These are phyloP conservation scores for Coelastrella sp. DNA, from an alignment of 139 green algal species.

Conservation along the genomic window DNA sequence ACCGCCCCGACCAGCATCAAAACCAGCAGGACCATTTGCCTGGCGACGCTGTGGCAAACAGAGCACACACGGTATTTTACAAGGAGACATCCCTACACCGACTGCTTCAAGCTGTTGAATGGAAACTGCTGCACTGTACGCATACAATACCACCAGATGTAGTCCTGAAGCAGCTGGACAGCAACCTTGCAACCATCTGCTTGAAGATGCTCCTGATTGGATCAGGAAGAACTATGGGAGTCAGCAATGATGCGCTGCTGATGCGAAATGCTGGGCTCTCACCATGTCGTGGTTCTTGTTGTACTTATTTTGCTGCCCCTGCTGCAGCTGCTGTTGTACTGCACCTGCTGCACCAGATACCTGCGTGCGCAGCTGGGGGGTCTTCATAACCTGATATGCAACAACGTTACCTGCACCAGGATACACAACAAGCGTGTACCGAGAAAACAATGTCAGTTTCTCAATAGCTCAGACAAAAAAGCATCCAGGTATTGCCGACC, in stretches of 20 bases:
- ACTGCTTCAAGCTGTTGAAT: too few species aligned
- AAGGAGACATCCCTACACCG: background rate
- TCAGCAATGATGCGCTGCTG: too few species aligned
- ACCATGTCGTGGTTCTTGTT: conserved; percentile 31
- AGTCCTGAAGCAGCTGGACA: too few species aligned
- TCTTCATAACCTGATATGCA: background rate
- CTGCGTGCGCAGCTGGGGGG: background rate
- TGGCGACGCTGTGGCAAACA: background rate
- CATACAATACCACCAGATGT: too few species aligned
- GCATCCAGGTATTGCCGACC: too few species aligned
- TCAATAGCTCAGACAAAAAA: too few species aligned
- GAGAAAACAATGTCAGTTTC: too few species aligned
- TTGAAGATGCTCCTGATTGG: too few species aligned
- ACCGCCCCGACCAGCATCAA: background rate
- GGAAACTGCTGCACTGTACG: too few species aligned
- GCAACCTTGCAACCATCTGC: too few species aligned
- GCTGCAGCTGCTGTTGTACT: conserved; percentile 16
- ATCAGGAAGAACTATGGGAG: too few species aligned
- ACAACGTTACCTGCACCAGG: background rate
- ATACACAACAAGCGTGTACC: background rate
- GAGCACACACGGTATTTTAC: background rate
- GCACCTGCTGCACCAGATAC: conserved; percentile 11
- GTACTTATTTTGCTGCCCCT: background rate
- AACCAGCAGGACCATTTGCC: conserved; percentile 14
- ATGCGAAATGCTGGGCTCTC: background rate